Percentiles rank a stretch among this genome's conserved stretches.
phyloP scores from a whole-genome alignment of 1,284 basidiomycete genomes.

The Leccinum subfulvum region DNA sequence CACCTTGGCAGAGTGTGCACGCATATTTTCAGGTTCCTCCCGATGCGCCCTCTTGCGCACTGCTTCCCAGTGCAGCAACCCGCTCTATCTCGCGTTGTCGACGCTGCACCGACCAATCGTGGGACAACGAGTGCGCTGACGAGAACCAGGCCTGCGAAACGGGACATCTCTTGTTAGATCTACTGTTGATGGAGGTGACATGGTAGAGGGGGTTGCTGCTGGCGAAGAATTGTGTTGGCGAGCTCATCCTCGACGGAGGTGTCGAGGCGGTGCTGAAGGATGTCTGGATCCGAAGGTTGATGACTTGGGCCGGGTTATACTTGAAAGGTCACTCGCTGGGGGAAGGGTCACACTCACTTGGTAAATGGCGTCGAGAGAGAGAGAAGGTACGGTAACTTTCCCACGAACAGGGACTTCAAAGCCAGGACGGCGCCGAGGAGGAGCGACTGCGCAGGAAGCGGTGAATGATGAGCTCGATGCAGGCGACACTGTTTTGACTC shows the following conservation, averaged over 20 bases:
- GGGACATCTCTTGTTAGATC: too few species aligned
- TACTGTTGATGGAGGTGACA: too few species aligned
- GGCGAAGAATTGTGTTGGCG: too few species aligned
- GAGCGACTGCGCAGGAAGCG: constrained; percentile 43
- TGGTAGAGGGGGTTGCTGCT: too few species aligned
- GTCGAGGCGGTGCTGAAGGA: constrained; percentile 95
- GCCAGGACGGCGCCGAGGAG: constrained; percentile 88
- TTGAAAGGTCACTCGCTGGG: constrained; percentile 83
- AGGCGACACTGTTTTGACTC: constrained; percentile 68
- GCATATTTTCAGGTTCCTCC: too few species aligned
- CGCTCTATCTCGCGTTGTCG: too few species aligned
- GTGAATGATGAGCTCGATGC: constrained; percentile 83
- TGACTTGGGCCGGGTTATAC: constrained; percentile 80
- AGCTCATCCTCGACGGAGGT: constrained; percentile 39
- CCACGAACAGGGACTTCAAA: constrained; percentile 71
- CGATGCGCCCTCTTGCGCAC: too few species aligned
- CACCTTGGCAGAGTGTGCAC: too few species aligned
- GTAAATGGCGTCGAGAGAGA: constrained; percentile 88
- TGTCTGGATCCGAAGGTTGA: constrained; percentile 98
- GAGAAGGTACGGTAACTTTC: constrained; percentile 92
- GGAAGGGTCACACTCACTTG: constrained; percentile 30
- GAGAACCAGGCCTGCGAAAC: too few species aligned
- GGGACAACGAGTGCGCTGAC: too few species aligned
- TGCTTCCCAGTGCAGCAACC: too few species aligned
- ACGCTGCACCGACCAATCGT: too few species aligned